Percentiles rank a stretch among this genome's conserved stretches.
Conservation (phyloP, 2,329 filamentous ascomycete species). For the Sporothrix curviconia region DNA sequence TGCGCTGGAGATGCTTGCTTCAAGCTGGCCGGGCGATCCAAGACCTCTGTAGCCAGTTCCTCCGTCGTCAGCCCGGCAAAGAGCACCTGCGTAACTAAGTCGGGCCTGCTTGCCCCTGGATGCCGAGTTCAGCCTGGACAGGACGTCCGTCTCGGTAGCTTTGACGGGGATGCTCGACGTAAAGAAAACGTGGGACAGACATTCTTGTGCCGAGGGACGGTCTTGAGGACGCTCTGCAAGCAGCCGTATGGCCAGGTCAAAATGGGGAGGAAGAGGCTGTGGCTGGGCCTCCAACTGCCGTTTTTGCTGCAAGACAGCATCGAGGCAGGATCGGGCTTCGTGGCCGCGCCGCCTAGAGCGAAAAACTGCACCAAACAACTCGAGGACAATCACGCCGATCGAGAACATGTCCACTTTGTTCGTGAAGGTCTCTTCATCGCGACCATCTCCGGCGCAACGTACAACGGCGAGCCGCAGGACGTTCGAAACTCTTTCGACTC, state of each 20-base stretch:
- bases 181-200: neutral
- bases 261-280: neutral
- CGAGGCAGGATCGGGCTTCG: neutral
- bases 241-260: neutral
- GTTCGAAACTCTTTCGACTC: neutral
- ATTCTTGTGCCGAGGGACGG: neutral
- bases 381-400: neutral
- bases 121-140: neutral
- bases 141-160: too few relatives aligned
- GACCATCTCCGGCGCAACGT: neutral
- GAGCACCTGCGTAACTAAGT: neutral
- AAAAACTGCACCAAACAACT: neutral
- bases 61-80: neutral
- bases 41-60: neutral
- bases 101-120: neutral
- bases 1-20: neutral
- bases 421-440: neutral
- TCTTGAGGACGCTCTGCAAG: neutral
- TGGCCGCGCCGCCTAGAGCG: neutral
- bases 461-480: neutral
- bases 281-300: neutral
- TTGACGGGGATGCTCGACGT: too few relatives aligned
- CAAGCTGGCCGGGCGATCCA: neutral
- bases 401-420: slow-evolving; percentile 8
- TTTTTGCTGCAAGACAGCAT: neutral